These are phyloP conservation scores for Phytophthora pinifolia DNA, from an alignment of 352 stramenopile genomes.

Conservation along the genomic window DNA sequence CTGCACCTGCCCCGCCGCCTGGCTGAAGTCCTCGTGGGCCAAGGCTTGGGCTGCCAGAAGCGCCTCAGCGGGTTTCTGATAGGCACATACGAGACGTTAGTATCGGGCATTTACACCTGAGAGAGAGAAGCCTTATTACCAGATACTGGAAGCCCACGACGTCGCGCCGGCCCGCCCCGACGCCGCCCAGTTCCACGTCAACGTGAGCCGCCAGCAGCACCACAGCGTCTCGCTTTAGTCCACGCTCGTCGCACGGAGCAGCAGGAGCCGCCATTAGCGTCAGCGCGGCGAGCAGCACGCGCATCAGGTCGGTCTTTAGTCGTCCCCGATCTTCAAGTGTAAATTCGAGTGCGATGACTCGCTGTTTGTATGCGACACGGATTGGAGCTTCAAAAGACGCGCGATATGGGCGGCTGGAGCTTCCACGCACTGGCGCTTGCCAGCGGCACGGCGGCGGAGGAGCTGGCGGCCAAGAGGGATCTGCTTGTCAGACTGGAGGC, in stretches of 20 bases:
- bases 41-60: too few relatives aligned
- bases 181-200: slow-evolving; percentile 73
- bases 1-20: too few relatives aligned
- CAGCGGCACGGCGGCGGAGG: slow-evolving; percentile 39
- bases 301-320: slow-evolving; percentile 2
- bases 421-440: slow-evolving; percentile 54
- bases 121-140: slow-evolving; percentile 22
- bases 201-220: slow-evolving; percentile 45
- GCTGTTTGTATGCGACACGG: neutral
- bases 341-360: too few relatives aligned
- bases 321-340: too few relatives aligned
- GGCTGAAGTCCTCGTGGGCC: too few relatives aligned
- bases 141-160: slow-evolving; percentile 80
- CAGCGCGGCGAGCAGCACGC: slow-evolving; percentile 5
- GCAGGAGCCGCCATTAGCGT: slow-evolving; percentile 5
- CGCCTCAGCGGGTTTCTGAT: slow-evolving; percentile 72
- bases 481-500: slow-evolving; percentile 29
- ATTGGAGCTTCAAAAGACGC: slow-evolving; percentile 4
- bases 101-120: too few relatives aligned
- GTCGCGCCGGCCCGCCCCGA: slow-evolving; percentile 43
- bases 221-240: slow-evolving; percentile 46
- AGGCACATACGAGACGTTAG: slow-evolving; percentile 6
- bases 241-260: slow-evolving; percentile 45
- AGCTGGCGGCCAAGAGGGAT: slow-evolving; percentile 28
- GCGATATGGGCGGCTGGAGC: slow-evolving; percentile 31